Conservation (phyloP, 225 moss, liverwort and hornwort species). For the Straminergon stramineum region DNA sequence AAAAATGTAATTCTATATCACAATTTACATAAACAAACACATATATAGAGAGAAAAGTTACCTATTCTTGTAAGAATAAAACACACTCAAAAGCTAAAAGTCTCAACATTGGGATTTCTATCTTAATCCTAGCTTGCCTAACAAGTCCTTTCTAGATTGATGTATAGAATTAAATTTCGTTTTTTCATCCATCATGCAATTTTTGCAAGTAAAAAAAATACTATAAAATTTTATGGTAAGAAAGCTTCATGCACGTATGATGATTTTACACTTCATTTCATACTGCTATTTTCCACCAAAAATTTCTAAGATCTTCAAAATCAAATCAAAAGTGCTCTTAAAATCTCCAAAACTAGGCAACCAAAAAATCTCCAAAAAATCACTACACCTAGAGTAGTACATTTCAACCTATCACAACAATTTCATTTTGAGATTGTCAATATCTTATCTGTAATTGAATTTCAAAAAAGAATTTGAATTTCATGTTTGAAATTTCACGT, state of each 20-base stretch:
- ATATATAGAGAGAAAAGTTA: no score
- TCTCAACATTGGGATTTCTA: not conserved
- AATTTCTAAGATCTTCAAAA: not conserved
- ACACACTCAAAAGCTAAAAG: not conserved
- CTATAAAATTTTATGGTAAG: not conserved
- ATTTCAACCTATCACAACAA: not conserved
- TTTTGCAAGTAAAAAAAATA: not conserved
- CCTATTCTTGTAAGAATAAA: not conserved
- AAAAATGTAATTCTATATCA: no score
- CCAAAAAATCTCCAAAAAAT: not conserved
- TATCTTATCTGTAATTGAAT: not conserved
- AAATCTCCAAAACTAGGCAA: not conserved
- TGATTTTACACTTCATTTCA: not conserved
- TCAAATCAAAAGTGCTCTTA: not conserved
- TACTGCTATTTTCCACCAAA: not conserved
- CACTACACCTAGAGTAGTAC: not conserved
- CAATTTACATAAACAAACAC: no score
- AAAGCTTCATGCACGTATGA: not conserved
- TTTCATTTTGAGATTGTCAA: rapidly evolving
- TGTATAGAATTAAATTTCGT: not conserved
- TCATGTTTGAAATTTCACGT: not conserved
- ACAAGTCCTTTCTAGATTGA: not conserved
- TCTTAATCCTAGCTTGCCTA: not conserved
- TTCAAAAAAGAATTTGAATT: not conserved
- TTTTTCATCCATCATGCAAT: not conserved